Base-by-base conservation (phyloP, 495 filamentous ascomycete species). In the Physcia stellaris region DNA sequence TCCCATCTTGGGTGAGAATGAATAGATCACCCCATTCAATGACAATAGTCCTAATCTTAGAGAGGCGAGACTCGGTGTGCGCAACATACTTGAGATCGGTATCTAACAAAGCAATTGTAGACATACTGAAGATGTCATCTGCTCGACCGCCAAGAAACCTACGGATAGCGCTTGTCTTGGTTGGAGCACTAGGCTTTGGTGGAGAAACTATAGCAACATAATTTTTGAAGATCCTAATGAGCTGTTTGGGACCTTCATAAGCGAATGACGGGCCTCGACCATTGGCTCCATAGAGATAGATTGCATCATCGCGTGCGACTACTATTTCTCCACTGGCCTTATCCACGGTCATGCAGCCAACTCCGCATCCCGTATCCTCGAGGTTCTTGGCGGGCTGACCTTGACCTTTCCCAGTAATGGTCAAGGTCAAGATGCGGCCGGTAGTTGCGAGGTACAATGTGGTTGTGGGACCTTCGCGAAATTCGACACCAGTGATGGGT, bases 371-470 rank as follows among this genome's bases (percentile, higher is more conserved):
- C 11, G 70, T 71, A 42, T 94, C 84, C 46, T 98, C 90, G 13
- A 98, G 63, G 7, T 83, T 77, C 31, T 82, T 76, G 7, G 88
- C 82, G 9, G 86, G 86, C 47, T 94, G 86, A 11, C 86, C 85
- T 55, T 92, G 85, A 3, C 85, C 85, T 55, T 77, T 74, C 4
- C 86, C 90, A 1, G 81, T 76, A 42, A 95, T 87, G 4, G 82
- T 73, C 32, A 95, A 58, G 31, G 86, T 92, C 40, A 88, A 54
- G 19, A 98, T 83, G n/a, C 86, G 73, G 21, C 74, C 81, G 9
- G 87, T 95, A 0, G 90, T 98, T 5, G 90, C 77, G 35, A 96
- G 80, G 55, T 92, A 98, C 0, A 98, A 70, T 0, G 83, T 84
- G 1, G 78, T 87, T 35, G 60, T 73, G 2, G 56, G 57, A 6